Evolutionary conservation across 2,329 filamentous ascomycete species (phyloP).

Genomic region (Penicillium crustosum): DNA sequence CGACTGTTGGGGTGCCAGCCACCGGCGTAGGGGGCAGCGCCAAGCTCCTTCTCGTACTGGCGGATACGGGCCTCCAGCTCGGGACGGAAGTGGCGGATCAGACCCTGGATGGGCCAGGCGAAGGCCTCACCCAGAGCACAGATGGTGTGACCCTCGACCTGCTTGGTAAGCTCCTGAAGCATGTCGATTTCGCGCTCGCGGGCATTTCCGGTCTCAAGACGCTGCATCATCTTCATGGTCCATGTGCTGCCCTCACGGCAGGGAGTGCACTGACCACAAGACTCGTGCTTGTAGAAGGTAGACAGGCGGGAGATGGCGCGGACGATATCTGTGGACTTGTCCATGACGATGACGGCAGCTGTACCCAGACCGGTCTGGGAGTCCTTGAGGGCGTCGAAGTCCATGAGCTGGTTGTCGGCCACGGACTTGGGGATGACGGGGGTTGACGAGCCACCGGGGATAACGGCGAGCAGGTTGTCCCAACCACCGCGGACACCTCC

Average conservation of each 20-base stretch:
- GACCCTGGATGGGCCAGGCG: slow-evolving; percentile 95
- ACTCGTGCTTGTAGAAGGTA: slow-evolving; percentile 98
- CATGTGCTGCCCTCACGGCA: slow-evolving; percentile 98
- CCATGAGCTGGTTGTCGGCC: slow-evolving; percentile 96
- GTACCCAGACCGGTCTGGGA: slow-evolving; percentile 96
- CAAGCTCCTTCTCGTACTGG: slow-evolving; percentile 70
- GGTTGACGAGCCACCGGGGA: slow-evolving; percentile 94
- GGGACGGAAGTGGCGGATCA: slow-evolving; percentile 96
- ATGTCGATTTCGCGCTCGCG: slow-evolving; percentile 95
- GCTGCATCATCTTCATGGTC: slow-evolving; percentile 98
- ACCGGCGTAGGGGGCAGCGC: slow-evolving; percentile 75
- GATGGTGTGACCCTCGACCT: slow-evolving; percentile 98
- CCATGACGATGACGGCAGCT: slow-evolving; percentile 97
- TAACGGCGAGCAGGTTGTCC: slow-evolving; percentile 95
- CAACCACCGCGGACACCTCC: slow-evolving; percentile 94
- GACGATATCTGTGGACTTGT: slow-evolving; percentile 95
- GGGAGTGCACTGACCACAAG: slow-evolving; percentile 97
- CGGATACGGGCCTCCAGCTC: slow-evolving; percentile 91
- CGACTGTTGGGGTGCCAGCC: slow-evolving; percentile 78
- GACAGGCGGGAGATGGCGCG: slow-evolving; percentile 88
- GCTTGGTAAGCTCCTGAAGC: slow-evolving; percentile 98
- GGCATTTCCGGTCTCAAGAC: slow-evolving; percentile 88
- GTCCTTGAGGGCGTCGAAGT: slow-evolving; percentile 98
- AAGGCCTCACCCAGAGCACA: slow-evolving; percentile 98
- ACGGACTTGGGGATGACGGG: slow-evolving; percentile 87